These are phyloP conservation scores for Rosa lucieae DNA, from an alignment of 306 rosid genomes.

Conservation along the genomic window DNA sequence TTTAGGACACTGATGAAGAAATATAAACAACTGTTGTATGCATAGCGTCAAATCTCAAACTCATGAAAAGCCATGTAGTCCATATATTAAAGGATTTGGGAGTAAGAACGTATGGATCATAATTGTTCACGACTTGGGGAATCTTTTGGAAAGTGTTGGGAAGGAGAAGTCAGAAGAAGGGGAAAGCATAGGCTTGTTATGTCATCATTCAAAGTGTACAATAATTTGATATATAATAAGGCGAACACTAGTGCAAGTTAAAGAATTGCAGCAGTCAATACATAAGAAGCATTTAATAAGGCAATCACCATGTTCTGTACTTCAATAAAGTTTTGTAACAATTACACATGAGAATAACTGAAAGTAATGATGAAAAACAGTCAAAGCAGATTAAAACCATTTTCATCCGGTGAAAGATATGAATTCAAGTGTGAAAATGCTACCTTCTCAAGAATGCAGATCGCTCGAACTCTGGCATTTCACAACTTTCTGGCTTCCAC, in stretches of 20 bases:
- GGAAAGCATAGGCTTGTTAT: background rate
- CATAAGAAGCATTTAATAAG: background rate
- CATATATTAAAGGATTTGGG: background rate
- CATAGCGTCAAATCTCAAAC: background rate
- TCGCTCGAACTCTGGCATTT: constrained; percentile 66
- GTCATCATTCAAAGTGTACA: background rate
- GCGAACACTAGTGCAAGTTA: background rate
- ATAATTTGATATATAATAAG: background rate
- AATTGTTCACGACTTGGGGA: background rate
- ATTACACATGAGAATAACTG: constrained; percentile 1
- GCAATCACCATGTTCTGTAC: constrained; percentile 1
- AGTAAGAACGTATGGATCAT: background rate
- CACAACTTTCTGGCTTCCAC: constrained; percentile 82
- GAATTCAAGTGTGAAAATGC: constrained; percentile 28
- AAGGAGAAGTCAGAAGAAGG: background rate
- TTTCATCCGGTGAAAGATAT: background rate
- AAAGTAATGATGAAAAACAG: constrained; percentile 20
- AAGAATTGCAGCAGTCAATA: background rate
- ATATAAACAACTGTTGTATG: background rate
- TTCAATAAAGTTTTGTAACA: background rate
- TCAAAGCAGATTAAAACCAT: background rate
- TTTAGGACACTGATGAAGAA: constrained; percentile 26
- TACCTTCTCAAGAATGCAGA: constrained; percentile 74
- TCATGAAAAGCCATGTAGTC: background rate
- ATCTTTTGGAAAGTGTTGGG: background rate